Evolutionary conservation across 2,329 filamentous ascomycete species (phyloP).

Genomic region (Nigrospora osmanthi): DNA sequence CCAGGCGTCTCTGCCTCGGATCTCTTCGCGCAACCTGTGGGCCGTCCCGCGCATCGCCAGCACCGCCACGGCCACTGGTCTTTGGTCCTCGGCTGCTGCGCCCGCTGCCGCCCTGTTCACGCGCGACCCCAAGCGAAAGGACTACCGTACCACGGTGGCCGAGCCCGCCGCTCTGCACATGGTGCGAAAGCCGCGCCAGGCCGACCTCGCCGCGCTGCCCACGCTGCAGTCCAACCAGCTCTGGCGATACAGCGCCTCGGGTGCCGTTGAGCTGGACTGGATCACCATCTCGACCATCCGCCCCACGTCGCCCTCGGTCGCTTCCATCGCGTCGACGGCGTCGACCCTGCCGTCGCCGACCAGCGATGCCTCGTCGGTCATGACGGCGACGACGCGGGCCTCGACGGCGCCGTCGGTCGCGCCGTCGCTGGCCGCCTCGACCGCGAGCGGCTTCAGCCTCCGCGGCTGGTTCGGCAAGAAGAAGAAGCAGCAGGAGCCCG

Average conservation of each 20-base stretch:
- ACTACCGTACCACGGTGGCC: slow-evolving; percentile 22
- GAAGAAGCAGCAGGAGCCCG: slow-evolving; percentile 8
- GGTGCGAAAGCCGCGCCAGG: slow-evolving; percentile 22
- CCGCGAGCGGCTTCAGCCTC: slow-evolving; percentile 11
- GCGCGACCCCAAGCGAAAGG: slow-evolving; percentile 19
- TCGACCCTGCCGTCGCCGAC: slow-evolving; percentile 10
- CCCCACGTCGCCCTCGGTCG: slow-evolving; percentile 12
- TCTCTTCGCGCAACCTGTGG: slow-evolving; percentile 28
- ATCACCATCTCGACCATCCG: slow-evolving; percentile 16
- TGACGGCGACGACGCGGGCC: slow-evolving; percentile 11
- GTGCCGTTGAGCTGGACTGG: slow-evolving; percentile 15
- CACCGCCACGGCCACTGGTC: too few relatives aligned
- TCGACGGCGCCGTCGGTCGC: slow-evolving; percentile 4
- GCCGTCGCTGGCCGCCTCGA: slow-evolving; percentile 5
- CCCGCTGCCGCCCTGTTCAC: slow-evolving; percentile 17
- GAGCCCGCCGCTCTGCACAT: slow-evolving; percentile 25
- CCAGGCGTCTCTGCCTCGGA: slow-evolving; percentile 14
- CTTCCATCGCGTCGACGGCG: slow-evolving; percentile 10
- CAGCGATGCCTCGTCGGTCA: slow-evolving; percentile 10
- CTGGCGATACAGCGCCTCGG: slow-evolving; percentile 11
- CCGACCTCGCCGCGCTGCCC: slow-evolving; percentile 9
- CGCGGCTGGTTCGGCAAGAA: slow-evolving; percentile 14
- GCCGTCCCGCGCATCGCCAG: slow-evolving; percentile 1
- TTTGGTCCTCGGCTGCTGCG: not conserved
- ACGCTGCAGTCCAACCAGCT: slow-evolving; percentile 15